Conservation (phyloP, 805 yeast genomes). For the Ogataea zsoltii region DNA sequence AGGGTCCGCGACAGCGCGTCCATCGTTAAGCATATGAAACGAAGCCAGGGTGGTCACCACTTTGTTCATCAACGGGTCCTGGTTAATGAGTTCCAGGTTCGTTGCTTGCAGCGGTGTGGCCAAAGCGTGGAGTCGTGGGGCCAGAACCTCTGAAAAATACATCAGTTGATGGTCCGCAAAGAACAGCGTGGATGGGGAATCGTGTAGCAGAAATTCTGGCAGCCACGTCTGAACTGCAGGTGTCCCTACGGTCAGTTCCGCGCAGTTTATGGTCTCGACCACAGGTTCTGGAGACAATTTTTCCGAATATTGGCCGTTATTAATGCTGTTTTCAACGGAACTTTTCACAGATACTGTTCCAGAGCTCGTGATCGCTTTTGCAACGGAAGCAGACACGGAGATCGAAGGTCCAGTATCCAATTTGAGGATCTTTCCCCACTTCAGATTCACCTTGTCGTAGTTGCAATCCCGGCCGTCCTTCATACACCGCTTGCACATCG, state of each 20-base stretch:
- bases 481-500: slow-evolving; percentile 42
- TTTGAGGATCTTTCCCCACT: slow-evolving; percentile 44
- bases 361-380: neutral
- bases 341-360: too few species aligned
- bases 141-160: slow-evolving; percentile 26
- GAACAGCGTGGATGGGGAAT: slow-evolving; percentile 7
- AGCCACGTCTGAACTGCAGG: neutral
- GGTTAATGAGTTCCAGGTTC: slow-evolving; percentile 2
- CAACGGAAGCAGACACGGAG: neutral
- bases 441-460: slow-evolving; percentile 43
- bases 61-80: slow-evolving; percentile 20
- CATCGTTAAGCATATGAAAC: slow-evolving; percentile 23
- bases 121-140: slow-evolving; percentile 28
- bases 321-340: too few species aligned
- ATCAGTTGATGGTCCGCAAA: slow-evolving; percentile 13
- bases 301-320: too few species aligned
- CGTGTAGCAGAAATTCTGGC: neutral
- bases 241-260: neutral
- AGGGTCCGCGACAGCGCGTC: slow-evolving; percentile 6
- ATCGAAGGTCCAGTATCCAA: neutral
- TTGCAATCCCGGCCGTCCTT: slow-evolving; percentile 41
- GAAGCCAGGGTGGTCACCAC: slow-evolving; percentile 24
- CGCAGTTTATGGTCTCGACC: too few species aligned
- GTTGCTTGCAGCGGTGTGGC: slow-evolving; percentile 16
- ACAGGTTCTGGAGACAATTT: too few species aligned